Evolutionary conservation across 2,329 filamentous ascomycete genomes (phyloP), one percentile per base, ranked within the genome.

Genomic region (Fusarium praegraminearum): DNA sequence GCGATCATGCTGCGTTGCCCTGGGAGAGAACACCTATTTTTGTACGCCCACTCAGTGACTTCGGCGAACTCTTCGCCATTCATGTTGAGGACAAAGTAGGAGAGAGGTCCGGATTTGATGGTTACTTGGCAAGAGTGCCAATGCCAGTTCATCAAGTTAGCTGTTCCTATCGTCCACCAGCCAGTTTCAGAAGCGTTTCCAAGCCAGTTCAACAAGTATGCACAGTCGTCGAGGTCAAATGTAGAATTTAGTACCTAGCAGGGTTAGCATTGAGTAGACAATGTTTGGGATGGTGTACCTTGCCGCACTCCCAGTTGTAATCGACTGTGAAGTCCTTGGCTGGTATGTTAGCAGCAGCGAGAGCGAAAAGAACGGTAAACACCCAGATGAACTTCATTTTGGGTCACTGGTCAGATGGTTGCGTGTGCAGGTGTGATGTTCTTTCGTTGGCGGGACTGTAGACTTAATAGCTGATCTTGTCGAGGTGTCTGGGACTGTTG

Each of bases 281-380:
- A 3, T 32, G 7, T 12, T 26, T n/a, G 5, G 10, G 7, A 28
- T 10, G 15, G 24, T 30, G 12, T 46, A 67, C 47, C 35, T 41
- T 40, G 26, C 56, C 49, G 12, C 67, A 69, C 24, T 57, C 36
- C 41, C 40, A 70, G 18, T 40, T 33, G 11, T 62, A 69, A 11
- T 28, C 44, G 51, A 22, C 4, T 6, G 35, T 28, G 41, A 44
- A 33, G 26, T 58, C 57, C 4, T 47, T n/a, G 12, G 16, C 33
- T 20, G n/a, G 5, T 5, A 26, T 7, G 12, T 18, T 26, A 15
- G 66, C 56, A 2, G 44, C 13, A n/a, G 16, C 18, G 32, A 70
- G 12, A 1, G 44, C 57, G 3, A 63, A 24, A 11, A 70, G 20
- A 2, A 18, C 18, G 13, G n/a, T n/a, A n/a, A 38, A 28, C 40